Evolutionary conservation across 805 yeast species (phyloP), one percentile per base, ranked within the genome.

Genomic region (Hanseniaspora vineae): DNA sequence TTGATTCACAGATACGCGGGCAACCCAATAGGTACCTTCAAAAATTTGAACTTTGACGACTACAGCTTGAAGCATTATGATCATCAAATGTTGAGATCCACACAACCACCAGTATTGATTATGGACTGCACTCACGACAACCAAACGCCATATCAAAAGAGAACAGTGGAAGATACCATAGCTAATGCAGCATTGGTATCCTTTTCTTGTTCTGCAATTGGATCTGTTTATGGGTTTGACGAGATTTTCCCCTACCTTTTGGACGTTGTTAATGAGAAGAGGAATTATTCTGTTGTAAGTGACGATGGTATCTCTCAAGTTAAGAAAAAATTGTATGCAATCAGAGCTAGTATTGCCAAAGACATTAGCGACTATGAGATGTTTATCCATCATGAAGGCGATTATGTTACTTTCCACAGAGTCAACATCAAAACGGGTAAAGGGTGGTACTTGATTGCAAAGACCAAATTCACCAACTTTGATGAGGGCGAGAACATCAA

Each of bases 101-200:
- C 80, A 42, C 78, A 81, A n/a, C 94, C 95, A 3, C 97, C 88
- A 66, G 96, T 97, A 0, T 69, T 92, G 55, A 83, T 90, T 56
- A 90, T 92, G 97, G 97, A 92, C 60, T 90, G 97, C 58, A 89
- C 97, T 1, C 98, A 90, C 62, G 98, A 90, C 63, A 90, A 90
- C 59, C 92, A 88, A 65, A 81, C 80, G 18, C 95, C 97, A 1
- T 75, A 72, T 42, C 94, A 90, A 55, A 87, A 84, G 65, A 77
- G 97, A 60, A 88, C 96, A 0, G 82, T 86, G 1, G 96, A 89
- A 59, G 98, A 90, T 58, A 89, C 97, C 0, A 70, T 90, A 42
- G 95, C 97, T 10, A 90, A 84, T 57, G 97, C 97, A 2, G 98
- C 96, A 0, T 70, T 90, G 46, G 97, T 92, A 3, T 81, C 97